Evolutionary conservation across 305 asterid genomes (phyloP).

Genomic region (Rubia occidens): DNA sequence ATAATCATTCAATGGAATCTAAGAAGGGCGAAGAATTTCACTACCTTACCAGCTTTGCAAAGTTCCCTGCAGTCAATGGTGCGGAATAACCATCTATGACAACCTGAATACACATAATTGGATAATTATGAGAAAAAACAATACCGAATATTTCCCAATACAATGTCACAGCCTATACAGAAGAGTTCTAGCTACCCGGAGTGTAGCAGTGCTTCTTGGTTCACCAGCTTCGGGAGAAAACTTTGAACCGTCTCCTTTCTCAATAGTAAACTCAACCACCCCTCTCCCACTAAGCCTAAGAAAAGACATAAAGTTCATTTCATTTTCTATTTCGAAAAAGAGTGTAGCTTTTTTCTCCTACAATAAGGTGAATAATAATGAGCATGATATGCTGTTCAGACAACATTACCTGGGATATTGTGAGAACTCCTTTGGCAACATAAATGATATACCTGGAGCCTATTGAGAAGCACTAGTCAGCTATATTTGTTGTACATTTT

Average conservation of each 20-base stretch:
- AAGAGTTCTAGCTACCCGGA: constrained; percentile 43
- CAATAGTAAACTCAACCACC: constrained; percentile 69
- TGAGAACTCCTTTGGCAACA: constrained; percentile 68
- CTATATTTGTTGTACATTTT: constrained; percentile 16
- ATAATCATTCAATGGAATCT: not conserved
- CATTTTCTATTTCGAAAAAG: not conserved
- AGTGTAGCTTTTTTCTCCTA: not conserved
- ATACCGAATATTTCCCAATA: not conserved
- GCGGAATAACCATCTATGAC: constrained; percentile 90
- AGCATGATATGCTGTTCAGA: not conserved
- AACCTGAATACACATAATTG: constrained; percentile 33
- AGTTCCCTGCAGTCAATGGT: constrained; percentile 91
- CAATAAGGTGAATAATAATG: not conserved
- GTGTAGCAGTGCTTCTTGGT: constrained; percentile 50
- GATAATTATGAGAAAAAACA: not conserved
- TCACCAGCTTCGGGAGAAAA: constrained; percentile 80
- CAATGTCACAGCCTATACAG: not conserved
- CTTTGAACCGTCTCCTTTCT: constrained; percentile 72
- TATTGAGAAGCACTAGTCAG: constrained; percentile 47
- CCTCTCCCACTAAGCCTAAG: constrained; percentile 94
- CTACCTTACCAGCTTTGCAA: constrained; percentile 98
- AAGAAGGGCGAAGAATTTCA: constrained; percentile 37
- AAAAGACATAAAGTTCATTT: constrained; percentile 20
- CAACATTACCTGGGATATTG: constrained; percentile 65
- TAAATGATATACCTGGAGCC: constrained; percentile 92